These are phyloP conservation scores for Aspergillus sp. DNA, from an alignment of 2,329 filamentous ascomycete species.

Conservation along the genomic window DNA sequence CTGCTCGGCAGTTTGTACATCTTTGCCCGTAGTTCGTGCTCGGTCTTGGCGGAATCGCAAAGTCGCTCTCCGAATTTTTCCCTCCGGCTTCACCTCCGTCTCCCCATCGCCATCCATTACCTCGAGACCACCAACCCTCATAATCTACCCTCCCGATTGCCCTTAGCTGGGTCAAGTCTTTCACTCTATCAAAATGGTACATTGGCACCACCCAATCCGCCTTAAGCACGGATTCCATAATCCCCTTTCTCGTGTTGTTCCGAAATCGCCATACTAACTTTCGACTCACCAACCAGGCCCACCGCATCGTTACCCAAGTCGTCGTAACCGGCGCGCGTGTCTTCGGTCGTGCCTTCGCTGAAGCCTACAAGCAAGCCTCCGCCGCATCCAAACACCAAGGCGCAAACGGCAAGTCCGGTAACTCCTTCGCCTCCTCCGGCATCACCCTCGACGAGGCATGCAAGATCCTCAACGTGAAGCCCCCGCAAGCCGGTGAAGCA, in stretches of 20 bases:
- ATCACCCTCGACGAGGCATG: slow-evolving; percentile 95
- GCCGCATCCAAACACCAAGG: slow-evolving; percentile 81
- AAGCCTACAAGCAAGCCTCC: slow-evolving; percentile 93
- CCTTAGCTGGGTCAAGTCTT: slow-evolving; percentile 1
- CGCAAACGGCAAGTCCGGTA: slow-evolving; percentile 58
- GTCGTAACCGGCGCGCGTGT: slow-evolving; percentile 88
- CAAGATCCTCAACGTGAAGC: slow-evolving; percentile 94
- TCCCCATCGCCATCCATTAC: slow-evolving; percentile 16
- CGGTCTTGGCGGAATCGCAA: slow-evolving; percentile 6
- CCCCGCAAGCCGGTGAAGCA: slow-evolving; percentile 73
- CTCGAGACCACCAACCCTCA: neutral
- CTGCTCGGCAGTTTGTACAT: neutral
- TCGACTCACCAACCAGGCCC: slow-evolving; percentile 61
- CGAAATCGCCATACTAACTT: neutral
- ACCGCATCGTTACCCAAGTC: slow-evolving; percentile 92
- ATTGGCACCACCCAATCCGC: neutral
- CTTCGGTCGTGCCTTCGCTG: slow-evolving; percentile 85
- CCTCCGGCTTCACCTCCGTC: slow-evolving; percentile 13
- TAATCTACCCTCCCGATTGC: neutral
- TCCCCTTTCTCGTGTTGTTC: neutral
- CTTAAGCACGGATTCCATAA: neutral
- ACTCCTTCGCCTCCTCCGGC: slow-evolving; percentile 59
- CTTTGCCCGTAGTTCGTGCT: neutral
- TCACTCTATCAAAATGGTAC: slow-evolving; percentile 13
- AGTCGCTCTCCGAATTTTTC: slow-evolving; percentile 23